Evolutionary conservation across 169 alveolate genomes (phyloP), one percentile per base, ranked within the genome.

Genomic region (Plasmodium blacklocki): DNA sequence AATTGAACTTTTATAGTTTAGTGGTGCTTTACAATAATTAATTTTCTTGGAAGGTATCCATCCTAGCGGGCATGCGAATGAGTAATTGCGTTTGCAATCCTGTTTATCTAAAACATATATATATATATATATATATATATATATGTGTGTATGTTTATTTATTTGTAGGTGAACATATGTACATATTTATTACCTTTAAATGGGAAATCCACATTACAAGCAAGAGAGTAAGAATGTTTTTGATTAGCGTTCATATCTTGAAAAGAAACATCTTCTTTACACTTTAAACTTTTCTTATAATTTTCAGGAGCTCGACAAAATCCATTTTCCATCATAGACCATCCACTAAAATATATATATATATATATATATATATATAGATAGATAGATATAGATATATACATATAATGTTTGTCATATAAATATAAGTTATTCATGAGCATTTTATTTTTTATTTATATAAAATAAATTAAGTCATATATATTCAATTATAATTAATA

Each of bases 181-280:
- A 2, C 59, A 23, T 26, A 50, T 6, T 45, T 43, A 32, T 78
- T 59, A 78, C 89, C 89, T 66, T 78, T 78, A 71, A 78, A 78
- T 43, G 89, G 89, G 45, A 78, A 78, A 66, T 78, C 89, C 6
- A 78, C 89, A 56, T 66, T 45, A 52, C 89, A 78, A 58, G 89
- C 75, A 45, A 2, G 49, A 19, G 89, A 78, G 43, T 64, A 52
- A 11, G 89, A 78, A 15, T 78, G 78, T 58, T 78, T 78, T 59
- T 78, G 78, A 23, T 78, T 63, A 23, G 71, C 26, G 26, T 21
- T 78, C 89, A 78, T 78, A 18, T 68, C 39, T 50, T 19, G 21
- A 43, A 78, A 78, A 39, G 52, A 49, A 66, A 78, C 67, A 26
- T 59, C 89, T 23, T 78, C 89, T 45, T n/a, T 78, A 56, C 89